Evolutionary conservation across 2,329 filamentous ascomycete genomes (phyloP), one percentile per base, ranked within the genome.

Genomic region (Aspergillus versicolor): DNA sequence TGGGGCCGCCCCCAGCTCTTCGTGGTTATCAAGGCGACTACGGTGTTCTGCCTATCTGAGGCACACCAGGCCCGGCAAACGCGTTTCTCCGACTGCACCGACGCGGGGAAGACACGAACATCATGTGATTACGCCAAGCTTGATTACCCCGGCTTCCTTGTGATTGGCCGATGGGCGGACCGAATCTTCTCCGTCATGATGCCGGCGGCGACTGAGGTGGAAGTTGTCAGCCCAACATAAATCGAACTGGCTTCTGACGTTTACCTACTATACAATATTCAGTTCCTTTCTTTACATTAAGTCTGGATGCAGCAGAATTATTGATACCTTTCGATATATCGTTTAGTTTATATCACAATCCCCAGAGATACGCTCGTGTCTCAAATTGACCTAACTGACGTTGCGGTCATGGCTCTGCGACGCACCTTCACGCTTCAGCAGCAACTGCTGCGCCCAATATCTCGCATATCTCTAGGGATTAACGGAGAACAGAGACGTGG

Each of bases 321-420:
- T 11, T 30, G 9, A 30, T 30, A 37, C 41, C 34, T 22, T 11
- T 15, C 13, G 15, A 47, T 30, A 44, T n/a, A 44, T 13, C 13
- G 17, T 4, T 3, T 8, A 13, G 5, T 32, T 24, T 50, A 8
- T 17, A 17, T 50, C 15, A n/a, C 6, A 24, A 21, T 8, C 6
- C 9, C 13, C 21, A 32, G 11, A 2, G 13, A 38, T 27, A 37
- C 3, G 1, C n/a, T 50, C 34, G 22, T 45, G 43, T 30, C 22
- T 24, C 3, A n/a, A 52, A 37, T n/a, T 21, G 21, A 22, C 42
- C 19, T 30, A 11, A 3, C 27, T 48, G 43, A 49, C 38, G 17
- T 50, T 50, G 41, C 49, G 19, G 48, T 30, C 15, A 80, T 80
- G 78, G 68, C 76, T 60, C 72, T 79, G 61, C 72, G 76, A 64